Percentiles rank a stretch among this genome's conserved stretches.
These are phyloP conservation scores for Porphyrellus cyaneotinctus DNA, from an alignment of 768 basidiomycete genomes.

Conservation along the genomic window DNA sequence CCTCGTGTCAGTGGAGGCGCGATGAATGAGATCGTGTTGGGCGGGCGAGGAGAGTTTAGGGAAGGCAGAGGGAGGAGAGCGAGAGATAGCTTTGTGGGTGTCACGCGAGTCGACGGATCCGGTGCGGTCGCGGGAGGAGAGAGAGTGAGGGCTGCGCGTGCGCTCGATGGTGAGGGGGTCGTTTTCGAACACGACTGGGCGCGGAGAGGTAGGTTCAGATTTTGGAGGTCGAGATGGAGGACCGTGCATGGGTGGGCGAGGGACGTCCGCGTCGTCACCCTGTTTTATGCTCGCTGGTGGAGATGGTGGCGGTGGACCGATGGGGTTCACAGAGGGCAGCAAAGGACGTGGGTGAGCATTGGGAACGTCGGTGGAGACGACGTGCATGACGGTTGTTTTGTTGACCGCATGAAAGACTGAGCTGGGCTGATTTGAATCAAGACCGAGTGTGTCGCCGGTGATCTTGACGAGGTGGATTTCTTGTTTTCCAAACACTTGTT, in stretches of 20 bases:
- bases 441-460: slow-evolving; percentile 43
- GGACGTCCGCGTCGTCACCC: slow-evolving; percentile 8
- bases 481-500: slow-evolving; percentile 24
- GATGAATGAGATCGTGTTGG: slow-evolving; percentile 35
- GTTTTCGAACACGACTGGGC: slow-evolving; percentile 31
- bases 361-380: slow-evolving; percentile 24
- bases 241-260: slow-evolving; percentile 16
- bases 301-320: slow-evolving; percentile 59
- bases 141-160: slow-evolving; percentile 15
- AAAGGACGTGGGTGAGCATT: not conserved
- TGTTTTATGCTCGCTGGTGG: slow-evolving; percentile 42
- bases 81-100: slow-evolving; percentile 12
- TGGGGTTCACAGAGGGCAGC: not conserved
- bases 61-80: slow-evolving; percentile 21
- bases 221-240: not conserved
- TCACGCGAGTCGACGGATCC: slow-evolving; percentile 32
- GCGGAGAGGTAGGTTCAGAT: not conserved
- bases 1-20: slow-evolving; percentile 51
- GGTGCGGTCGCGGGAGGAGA: slow-evolving; percentile 19
- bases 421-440: slow-evolving; percentile 32
- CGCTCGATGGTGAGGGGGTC: slow-evolving; percentile 9
- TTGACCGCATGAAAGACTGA: slow-evolving; percentile 32
- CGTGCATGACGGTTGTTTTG: slow-evolving; percentile 33
- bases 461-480: slow-evolving; percentile 25
- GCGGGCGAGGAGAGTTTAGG: slow-evolving; percentile 7